Base-by-base conservation (phyloP, 345 rosid genomes). In the Draba incana region DNA sequence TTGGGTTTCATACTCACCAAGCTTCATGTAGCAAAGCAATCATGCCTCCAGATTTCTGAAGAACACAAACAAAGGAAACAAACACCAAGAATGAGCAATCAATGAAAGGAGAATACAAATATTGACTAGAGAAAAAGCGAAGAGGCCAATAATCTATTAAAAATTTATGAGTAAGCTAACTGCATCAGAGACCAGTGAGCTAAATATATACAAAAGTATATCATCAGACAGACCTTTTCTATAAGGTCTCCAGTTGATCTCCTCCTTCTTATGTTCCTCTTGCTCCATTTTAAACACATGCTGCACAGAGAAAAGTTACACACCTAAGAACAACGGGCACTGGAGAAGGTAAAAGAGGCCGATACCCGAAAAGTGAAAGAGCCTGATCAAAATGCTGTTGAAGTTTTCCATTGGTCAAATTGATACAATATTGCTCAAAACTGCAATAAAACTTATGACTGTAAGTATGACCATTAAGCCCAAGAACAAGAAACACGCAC, bases 261-360 rank as follows among this genome's bases (percentile, higher is more conserved):
- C 89, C 79, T 94, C 99, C 75, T 89, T 94, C 31, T 83, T 89
- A 84, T 94, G 87, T 76, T 94, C 99, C 75, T 94, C 99, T 91
- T 94, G 99, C 81, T 94, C 99, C 99, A 94, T 92, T 85, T 94
- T 94, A 80, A 94, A 94, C 69, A 94, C 99, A 62, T 94, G 99
- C 99, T 94, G 97, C 60, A 57, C 33, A 50, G 43, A 45, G 41
- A 74, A 42, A 76, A 60, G 51, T 58, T 62, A 72, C 72, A 49
- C 54, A 57, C 35, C 75, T 65, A 64, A 31, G 64, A 72, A 76
- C 44, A 10, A 78, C 3, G 37, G 69, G 71, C 30, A 44, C 50
- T 58, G 49, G 30, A 56, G 59, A 45, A 45, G 15, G 47, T 52
- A 79, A 53, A 84, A 69, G 58, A 30, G 38, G 52, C 64, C 15